Percentiles rank a stretch among this genome's conserved stretches.
Evolutionary conservation across 2,329 filamentous ascomycete species (phyloP).

Genomic region (Cytospora chrysosperma): DNA sequence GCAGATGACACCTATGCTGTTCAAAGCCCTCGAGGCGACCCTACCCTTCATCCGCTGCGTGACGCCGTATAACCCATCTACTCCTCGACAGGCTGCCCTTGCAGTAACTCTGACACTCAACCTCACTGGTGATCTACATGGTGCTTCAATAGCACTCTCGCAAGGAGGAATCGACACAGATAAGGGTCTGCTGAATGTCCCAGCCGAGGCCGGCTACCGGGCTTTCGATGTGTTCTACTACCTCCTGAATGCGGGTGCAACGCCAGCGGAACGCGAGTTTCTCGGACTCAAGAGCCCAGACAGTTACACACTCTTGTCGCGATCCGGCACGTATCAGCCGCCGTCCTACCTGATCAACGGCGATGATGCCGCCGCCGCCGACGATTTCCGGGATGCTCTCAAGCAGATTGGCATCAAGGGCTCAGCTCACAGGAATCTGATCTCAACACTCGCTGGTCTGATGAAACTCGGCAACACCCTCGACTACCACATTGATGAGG

Average conservation of each 20-base stretch:
- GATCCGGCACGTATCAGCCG: slow-evolving; percentile 80
- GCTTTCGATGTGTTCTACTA: slow-evolving; percentile 99
- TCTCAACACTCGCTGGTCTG: slow-evolving; percentile 81
- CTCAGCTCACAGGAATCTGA: slow-evolving; percentile 73
- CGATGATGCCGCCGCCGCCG: slow-evolving; percentile 87
- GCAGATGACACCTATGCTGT: slow-evolving; percentile 70
- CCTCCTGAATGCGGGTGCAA: slow-evolving; percentile 86
- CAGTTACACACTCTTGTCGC: slow-evolving; percentile 74
- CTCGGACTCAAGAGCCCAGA: slow-evolving; percentile 76
- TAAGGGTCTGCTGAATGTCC: slow-evolving; percentile 77
- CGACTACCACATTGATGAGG: slow-evolving; percentile 80
- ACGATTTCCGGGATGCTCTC: slow-evolving; percentile 84
- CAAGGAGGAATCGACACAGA: slow-evolving; percentile 84
- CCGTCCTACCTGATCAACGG: slow-evolving; percentile 88
- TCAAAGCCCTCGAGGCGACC: slow-evolving; percentile 76
- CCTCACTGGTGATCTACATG: slow-evolving; percentile 74
- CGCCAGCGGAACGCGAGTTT: slow-evolving; percentile 84
- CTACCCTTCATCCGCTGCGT: slow-evolving; percentile 85
- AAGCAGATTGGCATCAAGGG: slow-evolving; percentile 95
- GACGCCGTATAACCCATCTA: slow-evolving; percentile 85
- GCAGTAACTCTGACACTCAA: slow-evolving; percentile 80
- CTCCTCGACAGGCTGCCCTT: slow-evolving; percentile 75
- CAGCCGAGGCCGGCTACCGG: slow-evolving; percentile 75
- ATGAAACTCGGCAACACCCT: slow-evolving; percentile 90
- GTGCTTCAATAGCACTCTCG: slow-evolving; percentile 74